A percentile compares a stretch with the other conserved stretches of the same genome.
Evolutionary conservation across 179 eudicot genomes (phyloP).

Genomic region (Silene vulgaris): DNA sequence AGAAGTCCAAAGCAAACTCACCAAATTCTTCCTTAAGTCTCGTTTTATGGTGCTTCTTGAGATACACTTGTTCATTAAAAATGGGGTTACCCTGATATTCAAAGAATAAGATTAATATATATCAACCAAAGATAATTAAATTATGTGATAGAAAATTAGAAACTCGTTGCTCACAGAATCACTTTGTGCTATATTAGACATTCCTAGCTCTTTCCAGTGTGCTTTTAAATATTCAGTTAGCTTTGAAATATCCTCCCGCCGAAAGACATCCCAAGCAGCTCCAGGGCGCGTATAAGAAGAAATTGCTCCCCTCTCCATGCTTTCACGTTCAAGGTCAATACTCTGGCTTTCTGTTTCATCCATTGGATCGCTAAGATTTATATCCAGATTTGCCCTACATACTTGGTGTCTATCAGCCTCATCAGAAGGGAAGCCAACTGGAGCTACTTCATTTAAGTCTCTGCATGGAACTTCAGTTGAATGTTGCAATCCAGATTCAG

Average conservation of each 20-base stretch:
- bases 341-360: constrained; percentile 30
- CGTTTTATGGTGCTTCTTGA: constrained; percentile 55
- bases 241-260: constrained; percentile 74
- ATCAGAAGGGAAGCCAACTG: constrained; percentile 28
- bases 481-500: constrained; percentile 36
- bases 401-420: constrained; percentile 33
- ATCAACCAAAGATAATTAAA: constrained; percentile 10
- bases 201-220: constrained; percentile 52
- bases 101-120: constrained; percentile 23
- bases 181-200: constrained; percentile 24
- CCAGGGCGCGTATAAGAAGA: constrained; percentile 41
- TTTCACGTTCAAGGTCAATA: constrained; percentile 38
- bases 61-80: constrained; percentile 53
- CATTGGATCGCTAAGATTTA: constrained; percentile 35
- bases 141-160: not conserved
- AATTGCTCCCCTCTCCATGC: constrained; percentile 23
- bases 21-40: constrained; percentile 80
- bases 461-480: constrained; percentile 30
- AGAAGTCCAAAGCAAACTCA: constrained; percentile 32
- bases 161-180: constrained; percentile 39
- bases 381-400: constrained; percentile 36
- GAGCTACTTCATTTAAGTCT: constrained; percentile 31
- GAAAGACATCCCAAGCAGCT: constrained; percentile 88
- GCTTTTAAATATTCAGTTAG: constrained; percentile 51
- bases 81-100: constrained; percentile 53